Conservation (phyloP, 768 basidiomycete genomes). For the Chalciporus sphaerocephalus region DNA sequence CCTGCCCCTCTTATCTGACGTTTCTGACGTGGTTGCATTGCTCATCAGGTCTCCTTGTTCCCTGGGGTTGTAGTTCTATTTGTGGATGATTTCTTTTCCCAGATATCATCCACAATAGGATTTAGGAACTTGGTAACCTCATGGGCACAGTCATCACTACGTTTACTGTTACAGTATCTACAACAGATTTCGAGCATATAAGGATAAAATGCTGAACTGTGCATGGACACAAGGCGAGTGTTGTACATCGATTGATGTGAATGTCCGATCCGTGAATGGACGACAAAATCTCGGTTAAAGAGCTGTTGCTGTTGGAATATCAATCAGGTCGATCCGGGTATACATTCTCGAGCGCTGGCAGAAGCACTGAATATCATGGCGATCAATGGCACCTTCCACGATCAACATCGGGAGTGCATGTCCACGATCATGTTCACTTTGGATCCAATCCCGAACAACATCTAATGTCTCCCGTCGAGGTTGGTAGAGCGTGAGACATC, state of each 20-base stretch:
- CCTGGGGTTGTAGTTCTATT: no score
- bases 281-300: conserved; percentile 4
- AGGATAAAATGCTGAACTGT: not conserved
- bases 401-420: conserved; percentile 12
- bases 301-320: not conserved
- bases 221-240: no score
- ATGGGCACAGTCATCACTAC: not conserved
- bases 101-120: no score
- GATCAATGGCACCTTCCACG: conserved; percentile 16
- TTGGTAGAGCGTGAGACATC: conserved; percentile 19
- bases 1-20: no score
- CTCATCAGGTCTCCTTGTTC: no score
- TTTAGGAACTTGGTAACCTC: not conserved
- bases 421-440: conserved; percentile 8
- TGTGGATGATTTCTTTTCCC: no score
- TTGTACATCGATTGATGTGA: not conserved
- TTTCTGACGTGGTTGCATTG: no score
- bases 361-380: conserved; percentile 16
- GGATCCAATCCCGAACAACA: conserved; percentile 21
- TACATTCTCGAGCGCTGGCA: conserved; percentile 6
- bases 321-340: conserved; percentile 17
- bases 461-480: conserved; percentile 21
- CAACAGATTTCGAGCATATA: no score
- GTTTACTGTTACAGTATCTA: not conserved
- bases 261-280: not conserved